Evolutionary conservation across 306 rosid genomes (phyloP), one percentile per base, ranked within the genome.

Genomic region (Medicago ruthenica): DNA sequence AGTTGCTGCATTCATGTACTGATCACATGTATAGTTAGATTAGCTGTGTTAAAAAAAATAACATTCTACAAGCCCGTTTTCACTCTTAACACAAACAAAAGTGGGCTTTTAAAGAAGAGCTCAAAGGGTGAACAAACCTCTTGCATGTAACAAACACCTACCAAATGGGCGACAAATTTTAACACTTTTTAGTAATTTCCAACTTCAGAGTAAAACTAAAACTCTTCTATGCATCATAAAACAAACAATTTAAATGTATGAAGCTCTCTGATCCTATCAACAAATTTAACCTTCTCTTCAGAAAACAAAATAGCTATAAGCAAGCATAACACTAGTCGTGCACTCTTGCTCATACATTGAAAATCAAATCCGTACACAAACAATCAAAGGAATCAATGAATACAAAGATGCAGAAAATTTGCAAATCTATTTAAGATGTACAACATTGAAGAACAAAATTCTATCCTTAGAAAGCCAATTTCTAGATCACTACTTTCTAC

Each of bases 361-460:
- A 67, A 70, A 36, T 34, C 16, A 74, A 48, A 79, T 53, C 59
- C 69, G 48, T 68, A 70, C 6, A 59, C 21, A 42, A 16, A 63
- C 12, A 21, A 20, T 51, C 47, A 13, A 83, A 74, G 37, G 15
- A 53, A 53, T 37, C 57, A 39, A 45, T 42, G 67, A 64, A 44
- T 13, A 45, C 20, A 12, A 24, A 60, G 54, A 42, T 21, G 72
- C 55, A 67, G 21, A 47, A 67, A 65, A 39, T 20, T 12, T n/a
- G 51, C 6, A 67, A 50, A 27, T 31, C 42, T 61, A 78, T 50
- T 67, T 60, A 27, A 78, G 63, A 57, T 9, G 17, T 58, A 67
- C 66, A 64, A 8, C 57, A 10, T 15, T 8, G 16, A 69, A 69
- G 41, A 70, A 24, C 42, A 70, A 75, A 45, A 34, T 45, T 77